Evolutionary conservation across 345 rosid genomes (phyloP).

Genomic region (Moricandia moricandioides): DNA sequence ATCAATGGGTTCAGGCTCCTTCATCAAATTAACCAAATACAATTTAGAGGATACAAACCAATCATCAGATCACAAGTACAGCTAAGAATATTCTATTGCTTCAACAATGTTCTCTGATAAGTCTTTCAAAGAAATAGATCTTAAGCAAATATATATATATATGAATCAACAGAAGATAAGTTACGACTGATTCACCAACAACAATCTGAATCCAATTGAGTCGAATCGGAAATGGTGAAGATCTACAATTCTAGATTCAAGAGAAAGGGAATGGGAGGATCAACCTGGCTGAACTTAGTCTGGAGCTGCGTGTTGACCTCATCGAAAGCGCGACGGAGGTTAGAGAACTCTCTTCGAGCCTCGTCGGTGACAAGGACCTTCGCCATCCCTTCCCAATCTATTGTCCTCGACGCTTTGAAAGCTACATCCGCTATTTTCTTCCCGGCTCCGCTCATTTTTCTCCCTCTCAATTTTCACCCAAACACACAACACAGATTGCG

Average conservation of each 20-base stretch:
- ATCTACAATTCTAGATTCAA: neutral
- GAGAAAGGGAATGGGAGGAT: neutral
- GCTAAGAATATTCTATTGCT: no score
- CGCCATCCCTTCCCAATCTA: conserved; percentile 97
- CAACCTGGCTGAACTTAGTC: conserved; percentile 92
- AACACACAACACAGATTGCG: neutral
- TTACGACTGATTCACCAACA: neutral
- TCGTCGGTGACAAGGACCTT: conserved; percentile 84
- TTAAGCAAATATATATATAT: no score
- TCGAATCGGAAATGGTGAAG: neutral
- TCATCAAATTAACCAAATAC: neutral
- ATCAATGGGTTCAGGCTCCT: conserved; percentile 96
- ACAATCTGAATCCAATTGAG: neutral
- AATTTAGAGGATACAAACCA: no score
- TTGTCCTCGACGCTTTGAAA: conserved; percentile 74
- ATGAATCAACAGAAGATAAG: no score
- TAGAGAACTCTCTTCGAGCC: conserved; percentile 91
- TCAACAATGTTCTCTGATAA: no score
- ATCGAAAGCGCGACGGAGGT: conserved; percentile 88
- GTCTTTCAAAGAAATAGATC: neutral
- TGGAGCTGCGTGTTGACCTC: conserved; percentile 85
- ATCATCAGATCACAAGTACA: no score
- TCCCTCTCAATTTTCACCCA: neutral
- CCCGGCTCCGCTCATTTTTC: conserved; percentile 45
- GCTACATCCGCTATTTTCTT: conserved; percentile 85